Conservation (phyloP, 1,284 basidiomycete genomes). For the Coniferiporia sulphurascens region DNA sequence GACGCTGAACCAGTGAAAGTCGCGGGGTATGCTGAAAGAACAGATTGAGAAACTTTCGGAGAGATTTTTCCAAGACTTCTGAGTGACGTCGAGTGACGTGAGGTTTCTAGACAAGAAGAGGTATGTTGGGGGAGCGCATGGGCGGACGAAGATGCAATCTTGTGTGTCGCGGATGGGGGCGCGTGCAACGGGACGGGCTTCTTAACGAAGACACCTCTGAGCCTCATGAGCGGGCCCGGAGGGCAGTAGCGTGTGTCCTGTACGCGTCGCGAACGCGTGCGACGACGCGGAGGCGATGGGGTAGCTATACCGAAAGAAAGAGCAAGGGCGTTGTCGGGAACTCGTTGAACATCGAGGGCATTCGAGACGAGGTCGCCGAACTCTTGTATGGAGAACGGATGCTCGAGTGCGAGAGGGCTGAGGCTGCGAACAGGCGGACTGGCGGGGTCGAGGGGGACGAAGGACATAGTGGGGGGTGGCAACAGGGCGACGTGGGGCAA, state of each 20-base stretch:
- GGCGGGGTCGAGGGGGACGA: background rate
- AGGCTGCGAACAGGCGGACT: background rate
- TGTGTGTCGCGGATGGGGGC: background rate
- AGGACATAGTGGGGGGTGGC: conserved; percentile 5
- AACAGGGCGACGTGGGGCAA: background rate
- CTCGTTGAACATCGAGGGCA: conserved; percentile 15
- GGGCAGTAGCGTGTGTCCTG: background rate
- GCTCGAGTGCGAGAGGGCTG: background rate
- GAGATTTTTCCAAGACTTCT: background rate
- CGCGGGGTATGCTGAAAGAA: no score
- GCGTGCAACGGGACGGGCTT: background rate
- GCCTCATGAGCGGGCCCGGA: background rate
- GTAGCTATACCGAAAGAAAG: conserved; percentile 9
- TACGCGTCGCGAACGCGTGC: background rate
- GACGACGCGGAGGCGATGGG: background rate
- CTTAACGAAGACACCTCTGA: conserved; percentile 5
- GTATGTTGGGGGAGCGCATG: background rate
- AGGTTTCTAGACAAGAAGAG: background rate
- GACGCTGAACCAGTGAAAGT: no score
- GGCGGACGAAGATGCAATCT: conserved; percentile 15
- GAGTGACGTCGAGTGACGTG: background rate
- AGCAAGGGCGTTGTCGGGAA: conserved; percentile 14
- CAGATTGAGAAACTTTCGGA: no score
- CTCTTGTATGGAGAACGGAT: conserved; percentile 14
- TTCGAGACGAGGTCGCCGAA: conserved; percentile 15